phyloP scores from a whole-genome alignment of 768 basidiomycete species.

The Leccinum imitatum region DNA sequence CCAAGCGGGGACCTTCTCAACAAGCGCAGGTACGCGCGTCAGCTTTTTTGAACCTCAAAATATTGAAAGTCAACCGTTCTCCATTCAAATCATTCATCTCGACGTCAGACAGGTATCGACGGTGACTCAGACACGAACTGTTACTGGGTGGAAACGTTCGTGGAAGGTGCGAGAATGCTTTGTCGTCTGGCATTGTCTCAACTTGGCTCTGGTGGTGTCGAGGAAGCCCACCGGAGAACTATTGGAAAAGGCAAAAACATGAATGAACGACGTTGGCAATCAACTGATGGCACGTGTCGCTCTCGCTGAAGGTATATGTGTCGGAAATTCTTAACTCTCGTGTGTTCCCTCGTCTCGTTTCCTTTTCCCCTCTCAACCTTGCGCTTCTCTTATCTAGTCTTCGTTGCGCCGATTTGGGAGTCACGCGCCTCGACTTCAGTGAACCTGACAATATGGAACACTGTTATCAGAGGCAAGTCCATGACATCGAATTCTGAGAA shows the following conservation, averaged over 20 bases:
- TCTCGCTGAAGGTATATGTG: conserved; percentile 75
- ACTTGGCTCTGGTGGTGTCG: conserved; percentile 42
- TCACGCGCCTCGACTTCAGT: too few relatives aligned
- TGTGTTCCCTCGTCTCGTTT: too few relatives aligned
- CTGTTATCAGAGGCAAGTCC: conserved; percentile 57
- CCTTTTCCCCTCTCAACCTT: too few relatives aligned
- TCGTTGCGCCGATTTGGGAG: too few relatives aligned
- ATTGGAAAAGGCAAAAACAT: conserved; percentile 58
- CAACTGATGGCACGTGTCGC: conserved; percentile 58
- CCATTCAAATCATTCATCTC: too few relatives aligned
- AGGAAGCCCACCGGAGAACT: conserved; percentile 57
- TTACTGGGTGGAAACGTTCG: conserved; percentile 74
- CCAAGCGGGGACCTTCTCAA: too few relatives aligned
- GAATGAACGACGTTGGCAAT: conserved; percentile 49
- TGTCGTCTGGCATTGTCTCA: conserved; percentile 49
- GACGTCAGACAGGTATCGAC: conserved; percentile 28
- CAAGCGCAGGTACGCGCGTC: too few relatives aligned
- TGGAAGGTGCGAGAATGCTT: conserved; percentile 77
- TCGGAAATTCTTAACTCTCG: too few relatives aligned
- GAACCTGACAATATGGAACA: conserved; percentile 70
- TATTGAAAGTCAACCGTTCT: too few relatives aligned
- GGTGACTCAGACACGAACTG: conserved; percentile 61
- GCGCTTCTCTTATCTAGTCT: too few relatives aligned
- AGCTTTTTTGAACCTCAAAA: too few relatives aligned
- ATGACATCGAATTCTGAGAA: conserved; percentile 1